These are phyloP conservation scores for Podaxis sp. DNA, from an alignment of 768 basidiomycete genomes.

Conservation along the genomic window DNA sequence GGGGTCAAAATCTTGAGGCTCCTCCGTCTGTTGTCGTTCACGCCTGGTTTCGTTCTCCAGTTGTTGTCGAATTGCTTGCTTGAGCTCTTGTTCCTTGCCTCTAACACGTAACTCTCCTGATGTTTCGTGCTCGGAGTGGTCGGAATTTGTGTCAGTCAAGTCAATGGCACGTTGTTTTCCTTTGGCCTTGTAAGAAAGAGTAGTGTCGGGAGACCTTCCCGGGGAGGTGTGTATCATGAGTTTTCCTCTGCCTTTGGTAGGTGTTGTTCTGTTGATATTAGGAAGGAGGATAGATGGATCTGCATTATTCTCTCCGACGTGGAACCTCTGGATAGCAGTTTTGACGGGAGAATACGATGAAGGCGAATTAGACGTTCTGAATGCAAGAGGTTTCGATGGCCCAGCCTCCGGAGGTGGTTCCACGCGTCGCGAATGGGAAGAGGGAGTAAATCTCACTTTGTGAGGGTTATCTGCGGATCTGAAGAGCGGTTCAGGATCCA, in stretches of 20 bases:
- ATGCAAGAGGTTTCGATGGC: not conserved
- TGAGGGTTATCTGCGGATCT: not conserved
- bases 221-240: not conserved
- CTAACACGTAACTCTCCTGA: slow-evolving; percentile 48
- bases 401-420: not conserved
- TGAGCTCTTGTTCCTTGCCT: slow-evolving; percentile 65
- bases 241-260: slow-evolving; percentile 33
- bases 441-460: not conserved
- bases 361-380: slow-evolving; percentile 3
- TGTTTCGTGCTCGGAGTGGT: slow-evolving; percentile 30
- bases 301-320: slow-evolving; percentile 42
- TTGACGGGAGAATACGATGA: slow-evolving; percentile 39
- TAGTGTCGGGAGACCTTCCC: not conserved
- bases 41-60: slow-evolving; percentile 39
- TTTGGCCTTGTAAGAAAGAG: slow-evolving; percentile 28
- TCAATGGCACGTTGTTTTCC: slow-evolving; percentile 46
- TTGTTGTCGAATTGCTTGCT: slow-evolving; percentile 54
- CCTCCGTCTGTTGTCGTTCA: slow-evolving; percentile 30
- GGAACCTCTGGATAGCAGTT: slow-evolving; percentile 50
- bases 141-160: slow-evolving; percentile 13
- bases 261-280: slow-evolving; percentile 22
- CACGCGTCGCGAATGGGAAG: not conserved
- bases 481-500: slow-evolving; percentile 44
- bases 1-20: slow-evolving; percentile 25
- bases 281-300: slow-evolving; percentile 55